These are phyloP conservation scores for Acanthamoeba castellanii DNA, from an alignment of 208 protist species.

Conservation along the genomic window DNA sequence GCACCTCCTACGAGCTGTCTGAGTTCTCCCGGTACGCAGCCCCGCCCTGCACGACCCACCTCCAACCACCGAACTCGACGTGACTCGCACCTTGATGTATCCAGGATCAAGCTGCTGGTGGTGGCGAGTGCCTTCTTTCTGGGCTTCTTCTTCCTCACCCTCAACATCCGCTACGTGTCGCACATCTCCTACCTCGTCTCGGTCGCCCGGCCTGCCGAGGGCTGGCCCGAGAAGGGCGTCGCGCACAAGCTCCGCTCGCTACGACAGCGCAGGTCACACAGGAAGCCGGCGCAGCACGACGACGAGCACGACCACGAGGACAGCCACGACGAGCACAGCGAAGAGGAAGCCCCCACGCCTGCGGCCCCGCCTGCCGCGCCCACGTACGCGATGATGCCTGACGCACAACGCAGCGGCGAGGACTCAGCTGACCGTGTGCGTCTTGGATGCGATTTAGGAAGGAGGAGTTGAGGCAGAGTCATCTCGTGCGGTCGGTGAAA, in stretches of 20 bases:
- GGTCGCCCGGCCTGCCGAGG: constrained; percentile 53
- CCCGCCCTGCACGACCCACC: neutral
- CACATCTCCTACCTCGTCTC: constrained; percentile 54
- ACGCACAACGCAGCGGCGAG: no score
- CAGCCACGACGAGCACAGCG: neutral
- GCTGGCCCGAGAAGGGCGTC: constrained; percentile 48
- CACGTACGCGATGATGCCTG: neutral
- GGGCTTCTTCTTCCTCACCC: constrained; percentile 70
- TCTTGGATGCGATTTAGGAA: neutral
- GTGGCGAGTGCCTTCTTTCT: constrained; percentile 37
- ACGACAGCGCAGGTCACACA: neutral
- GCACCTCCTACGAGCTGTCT: constrained; percentile 20
- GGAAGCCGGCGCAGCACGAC: neutral
- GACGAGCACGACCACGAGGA: neutral
- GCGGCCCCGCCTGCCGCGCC: neutral
- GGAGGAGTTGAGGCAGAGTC: constrained; percentile 6
- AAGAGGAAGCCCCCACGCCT: neutral
- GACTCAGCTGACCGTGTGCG: neutral
- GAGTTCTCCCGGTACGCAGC: constrained; percentile 6
- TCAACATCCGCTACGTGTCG: constrained; percentile 55
- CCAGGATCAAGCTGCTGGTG: constrained; percentile 18
- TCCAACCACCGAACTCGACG: neutral
- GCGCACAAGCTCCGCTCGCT: neutral
- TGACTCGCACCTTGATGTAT: no score
- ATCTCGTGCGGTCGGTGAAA: constrained; percentile 14